Evolutionary conservation across 2,329 filamentous ascomycete species (phyloP), one percentile per base, ranked within the genome.

Genomic region (Aspergillus vadensis): DNA sequence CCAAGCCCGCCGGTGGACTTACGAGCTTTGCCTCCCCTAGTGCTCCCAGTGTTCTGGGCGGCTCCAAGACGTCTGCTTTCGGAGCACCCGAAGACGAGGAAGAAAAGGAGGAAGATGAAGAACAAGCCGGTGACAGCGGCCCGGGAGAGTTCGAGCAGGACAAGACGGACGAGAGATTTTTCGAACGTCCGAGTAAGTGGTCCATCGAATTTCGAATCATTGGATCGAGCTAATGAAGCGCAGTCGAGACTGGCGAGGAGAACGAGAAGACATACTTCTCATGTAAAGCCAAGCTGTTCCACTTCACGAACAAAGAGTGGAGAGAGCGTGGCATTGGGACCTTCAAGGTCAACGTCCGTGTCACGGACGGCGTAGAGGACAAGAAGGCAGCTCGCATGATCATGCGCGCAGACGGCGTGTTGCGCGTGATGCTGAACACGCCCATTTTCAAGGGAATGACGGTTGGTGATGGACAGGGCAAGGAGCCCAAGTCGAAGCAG

Each of bases 331-430:
- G 93, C 12, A 84, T 88, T 4, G 93, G 93, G 48, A 89, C 89
- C 68, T 82, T 97, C 67, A 95, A 95, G 78, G 84, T 97, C 73
- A 97, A 97, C 70, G 88, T 89, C 14, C 85, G 86, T 2, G 82
- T 85, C 65, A 76, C 30, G 5, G 81, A 84, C 23, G 82, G 85
- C 43, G 82, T 88, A 60, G 82, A 86, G 59, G 83, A 74, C 55
- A 75, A 76, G 39, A 74, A 70, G 48, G 81, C 80, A 62, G 85
- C 89, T 23, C 89, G 94, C 44, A 85, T 98, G 66, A 85, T 98
- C 63, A 92, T 97, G 87, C 89, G 94, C 17, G 92, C 96, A 67
- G 93, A 97, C 70, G 92, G 92, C 62, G 95, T 91, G 1, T 88
- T 93, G 70, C 86, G 92, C 21, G 87, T 98, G 57, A 88, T 97